Evolutionary conservation across 2,329 filamentous ascomycete species (phyloP).

Genomic region (Arthroderma sp.): DNA sequence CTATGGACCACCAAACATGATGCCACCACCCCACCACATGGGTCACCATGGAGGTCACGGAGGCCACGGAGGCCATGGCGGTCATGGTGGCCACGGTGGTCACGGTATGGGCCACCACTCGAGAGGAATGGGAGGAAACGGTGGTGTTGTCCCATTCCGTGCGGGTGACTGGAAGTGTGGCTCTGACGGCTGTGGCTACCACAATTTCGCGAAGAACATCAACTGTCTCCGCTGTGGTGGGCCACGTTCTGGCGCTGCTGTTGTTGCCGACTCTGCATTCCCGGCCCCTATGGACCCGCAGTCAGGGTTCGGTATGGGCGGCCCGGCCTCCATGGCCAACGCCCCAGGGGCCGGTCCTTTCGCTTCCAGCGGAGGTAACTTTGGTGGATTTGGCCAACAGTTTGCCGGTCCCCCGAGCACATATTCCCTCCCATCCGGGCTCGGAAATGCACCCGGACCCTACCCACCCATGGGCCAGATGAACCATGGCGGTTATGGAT

Average conservation of each 20-base stretch:
- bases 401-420: constrained; percentile 76
- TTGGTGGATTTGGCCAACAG: constrained; percentile 60
- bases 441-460: constrained; percentile 63
- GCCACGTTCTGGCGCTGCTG: constrained; percentile 81
- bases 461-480: constrained; percentile 54
- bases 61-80: constrained; percentile 45
- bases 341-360: constrained; percentile 65
- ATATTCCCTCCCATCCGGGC: constrained; percentile 75
- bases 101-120: constrained; percentile 46
- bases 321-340: constrained; percentile 70
- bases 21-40: constrained; percentile 66
- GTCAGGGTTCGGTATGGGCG: constrained; percentile 68
- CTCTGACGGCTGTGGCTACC: constrained; percentile 91
- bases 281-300: constrained; percentile 72
- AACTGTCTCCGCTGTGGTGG: constrained; percentile 94
- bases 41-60: constrained; percentile 46
- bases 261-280: constrained; percentile 88
- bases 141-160: constrained; percentile 86
- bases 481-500: constrained; percentile 62
- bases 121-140: constrained; percentile 56
- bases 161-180: constrained; percentile 99
- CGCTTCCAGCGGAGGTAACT: constrained; percentile 55
- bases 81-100: constrained; percentile 43
- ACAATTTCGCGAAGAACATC: constrained; percentile 99
- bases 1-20: constrained; percentile 60